Conservation (phyloP, 148 eudicot species). For the Camellia sinensis region DNA sequence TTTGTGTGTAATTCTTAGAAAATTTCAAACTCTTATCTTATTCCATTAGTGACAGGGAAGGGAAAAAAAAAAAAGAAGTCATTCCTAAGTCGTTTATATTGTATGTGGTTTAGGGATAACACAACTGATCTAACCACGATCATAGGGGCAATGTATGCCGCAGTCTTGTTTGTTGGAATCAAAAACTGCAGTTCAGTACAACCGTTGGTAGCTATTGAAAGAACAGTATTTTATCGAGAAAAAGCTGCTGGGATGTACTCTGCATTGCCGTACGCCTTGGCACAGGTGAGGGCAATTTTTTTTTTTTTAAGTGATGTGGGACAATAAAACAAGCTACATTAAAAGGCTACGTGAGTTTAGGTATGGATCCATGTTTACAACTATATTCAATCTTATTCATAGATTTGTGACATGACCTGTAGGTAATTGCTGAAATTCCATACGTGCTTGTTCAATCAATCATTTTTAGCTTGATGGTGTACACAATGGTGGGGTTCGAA, state of each 20-base stretch:
- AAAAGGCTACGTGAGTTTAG: background rate
- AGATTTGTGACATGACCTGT: constrained; percentile 10
- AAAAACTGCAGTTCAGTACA: constrained; percentile 75
- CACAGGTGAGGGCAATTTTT: constrained; percentile 49
- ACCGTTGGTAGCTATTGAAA: constrained; percentile 65
- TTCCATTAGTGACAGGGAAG: no score
- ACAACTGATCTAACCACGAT: constrained; percentile 53
- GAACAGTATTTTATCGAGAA: constrained; percentile 84
- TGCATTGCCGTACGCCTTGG: constrained; percentile 79
- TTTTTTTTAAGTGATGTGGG: background rate
- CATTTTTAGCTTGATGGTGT: constrained; percentile 65
- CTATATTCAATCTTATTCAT: constrained; percentile 1
- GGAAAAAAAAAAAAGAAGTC: background rate
- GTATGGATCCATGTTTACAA: background rate
- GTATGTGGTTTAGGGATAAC: constrained; percentile 33
- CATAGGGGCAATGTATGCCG: constrained; percentile 79
- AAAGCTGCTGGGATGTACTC: constrained; percentile 94
- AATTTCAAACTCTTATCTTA: background rate
- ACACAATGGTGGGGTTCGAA: constrained; percentile 85
- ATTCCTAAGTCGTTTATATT: background rate
- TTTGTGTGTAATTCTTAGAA: background rate
- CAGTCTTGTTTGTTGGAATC: constrained; percentile 70
- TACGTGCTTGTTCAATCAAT: constrained; percentile 64
- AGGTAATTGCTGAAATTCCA: constrained; percentile 87
- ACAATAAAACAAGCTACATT: background rate